Base-by-base conservation (phyloP, 2,329 filamentous ascomycete genomes). In the Neofusicoccum sp. region DNA sequence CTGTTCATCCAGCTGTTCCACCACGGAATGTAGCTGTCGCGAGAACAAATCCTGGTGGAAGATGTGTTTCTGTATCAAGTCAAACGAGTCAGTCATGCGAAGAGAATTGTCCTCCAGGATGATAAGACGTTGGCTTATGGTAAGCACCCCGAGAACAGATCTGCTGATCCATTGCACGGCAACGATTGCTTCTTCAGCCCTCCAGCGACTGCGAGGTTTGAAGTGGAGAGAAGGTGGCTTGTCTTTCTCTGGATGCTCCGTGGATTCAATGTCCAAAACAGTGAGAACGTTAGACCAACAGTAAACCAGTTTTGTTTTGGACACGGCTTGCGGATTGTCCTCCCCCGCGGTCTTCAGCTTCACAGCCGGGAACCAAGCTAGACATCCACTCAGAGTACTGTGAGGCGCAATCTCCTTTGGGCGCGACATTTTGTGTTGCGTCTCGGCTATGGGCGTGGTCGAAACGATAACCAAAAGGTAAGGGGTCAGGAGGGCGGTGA, bases 241-340 rank as follows among this genome's bases (percentile, higher is more conserved):
- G 67, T 94, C 90, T 66, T 87, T 88, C 67, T 92, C 88, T 12
- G 87, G 84, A 0, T 84, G 74, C 29, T 82, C 78, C 11, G 88
- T 81, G 68, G 95, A 90, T 58, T 94, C 88, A 9, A 98, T 87
- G 67, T 99, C 95, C 29, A 99, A 80, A 4, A 99, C 89, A 0
- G 93, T 98, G 67, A 99, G 80, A n/a, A 98, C 87, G 71, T 98
- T 98, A 2, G 95, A 98, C 95, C 95, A 99, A 76, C 93, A 97
- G 78, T 99, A 99, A 0, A 92, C 94, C 16, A 99, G 84, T 76
- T 99, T 98, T 41, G 89, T 90, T 71, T 88, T 89, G 16, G 91
- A 93, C 8, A 89, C 83, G 6, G 88, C 85, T 69, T 87, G 89
- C 4, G 87, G 87, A 0, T 85, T 87, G 50, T 85, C 83, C 1